phyloP scores from a whole-genome alignment of 805 yeast species.

The Ogataea populi-albae region DNA sequence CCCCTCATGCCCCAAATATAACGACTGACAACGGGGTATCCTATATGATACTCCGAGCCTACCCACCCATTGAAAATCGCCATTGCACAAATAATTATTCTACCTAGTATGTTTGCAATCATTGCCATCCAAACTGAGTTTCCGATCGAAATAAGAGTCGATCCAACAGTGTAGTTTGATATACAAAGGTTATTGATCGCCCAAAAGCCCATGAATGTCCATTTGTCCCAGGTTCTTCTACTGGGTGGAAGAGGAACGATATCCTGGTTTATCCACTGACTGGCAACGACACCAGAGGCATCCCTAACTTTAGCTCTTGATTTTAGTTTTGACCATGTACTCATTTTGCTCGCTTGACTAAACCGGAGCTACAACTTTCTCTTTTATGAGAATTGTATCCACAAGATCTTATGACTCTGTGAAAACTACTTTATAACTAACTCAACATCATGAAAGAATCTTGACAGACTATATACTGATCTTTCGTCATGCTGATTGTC shows the following conservation, averaged over 20 bases:
- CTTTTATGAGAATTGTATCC: too few relatives aligned
- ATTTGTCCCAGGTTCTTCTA: constrained; percentile 45
- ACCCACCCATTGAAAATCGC: constrained; percentile 48
- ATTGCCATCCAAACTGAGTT: constrained; percentile 35
- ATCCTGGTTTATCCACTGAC: constrained; percentile 34
- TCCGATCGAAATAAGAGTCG: constrained; percentile 27
- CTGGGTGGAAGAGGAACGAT: constrained; percentile 43
- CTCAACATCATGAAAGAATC: too few relatives aligned
- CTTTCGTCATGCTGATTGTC: too few relatives aligned
- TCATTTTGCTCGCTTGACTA: too few relatives aligned
- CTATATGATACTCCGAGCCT: constrained; percentile 50
- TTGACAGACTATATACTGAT: too few relatives aligned
- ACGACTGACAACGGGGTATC: constrained; percentile 44
- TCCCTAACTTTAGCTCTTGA: constrained; percentile 5
- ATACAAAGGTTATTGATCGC: constrained; percentile 32
- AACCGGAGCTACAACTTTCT: too few relatives aligned
- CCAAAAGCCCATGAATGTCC: constrained; percentile 43
- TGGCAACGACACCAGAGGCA: constrained; percentile 5
- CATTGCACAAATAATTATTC: constrained; percentile 41
- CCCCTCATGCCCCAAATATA: constrained; percentile 47
- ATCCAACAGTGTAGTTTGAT: constrained; percentile 21
- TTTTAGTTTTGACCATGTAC: constrained; percentile 3
- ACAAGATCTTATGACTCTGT: too few relatives aligned
- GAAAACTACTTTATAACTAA: too few relatives aligned
- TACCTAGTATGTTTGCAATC: constrained; percentile 43